Base-by-base conservation (phyloP, 2,329 filamentous ascomycete genomes). In the Aspergillus phoenicis region DNA sequence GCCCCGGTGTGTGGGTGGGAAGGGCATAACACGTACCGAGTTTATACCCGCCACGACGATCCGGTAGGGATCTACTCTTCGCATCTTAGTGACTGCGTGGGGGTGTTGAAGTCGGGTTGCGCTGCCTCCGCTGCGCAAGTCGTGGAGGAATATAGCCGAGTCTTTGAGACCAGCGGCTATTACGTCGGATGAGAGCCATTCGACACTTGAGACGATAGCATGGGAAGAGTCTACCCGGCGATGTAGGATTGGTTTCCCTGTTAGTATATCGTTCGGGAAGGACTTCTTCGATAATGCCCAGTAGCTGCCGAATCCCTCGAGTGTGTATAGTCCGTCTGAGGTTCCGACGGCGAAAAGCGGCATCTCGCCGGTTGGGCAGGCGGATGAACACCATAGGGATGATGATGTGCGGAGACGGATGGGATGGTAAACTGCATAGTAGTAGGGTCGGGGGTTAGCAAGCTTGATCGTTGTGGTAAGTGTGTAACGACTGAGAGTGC, bases 311-410 rank as follows among this genome's bases (percentile, higher is more conserved):
- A 66, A 59, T 15, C 70, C 70, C 49, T 73, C 66, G 5, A 78
- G 60, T 2, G 70, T 75, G 49, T 75, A 63, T 8, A 79, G 64
- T 13, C 76, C 76, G 2, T 73, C 66, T 4, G 75, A 77, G 4
- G 75, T 75, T 4, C 77, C 77, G 33, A 78, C 66, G 28, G 75
- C 75, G 49, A 79, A 79, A 8, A 71, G 57, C 1, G 72, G 66
- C 15, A 64, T 71, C 15, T 65, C 61, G 4, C 69, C 66, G 22
- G 62, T 62, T 39, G 77, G 77, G 24, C 71, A 73, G 2, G 77
- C 62, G 1, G 75, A 71, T 3, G 75, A 77, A 53, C 72, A 77
- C 74, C 75, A 78, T 30, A 77, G 54, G 1, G 74, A 73, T 17
- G 67, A 63, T 33, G 66, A 61, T 3, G 68, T 69, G 26, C 59